Percentiles rank a stretch among this genome's conserved stretches.
phyloP scores from a whole-genome alignment of 2,329 filamentous ascomycete genomes.

The Sclerotinia subarctica region DNA sequence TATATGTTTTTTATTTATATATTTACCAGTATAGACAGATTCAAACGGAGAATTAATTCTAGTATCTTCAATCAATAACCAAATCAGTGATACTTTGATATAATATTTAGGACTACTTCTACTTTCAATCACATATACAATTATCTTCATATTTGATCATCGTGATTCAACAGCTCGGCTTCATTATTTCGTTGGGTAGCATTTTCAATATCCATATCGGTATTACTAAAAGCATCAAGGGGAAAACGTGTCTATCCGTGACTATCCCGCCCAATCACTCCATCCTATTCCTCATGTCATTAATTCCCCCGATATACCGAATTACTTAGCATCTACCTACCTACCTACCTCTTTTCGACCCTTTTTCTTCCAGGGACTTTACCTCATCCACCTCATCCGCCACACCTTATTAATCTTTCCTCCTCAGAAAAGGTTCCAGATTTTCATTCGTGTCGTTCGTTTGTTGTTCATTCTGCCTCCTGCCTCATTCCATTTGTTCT shows the following conservation, averaged over 20 bases:
- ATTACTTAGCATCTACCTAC: background rate
- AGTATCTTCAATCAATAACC: background rate
- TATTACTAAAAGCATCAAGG: constrained; percentile 2
- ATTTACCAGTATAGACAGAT: too few relatives aligned
- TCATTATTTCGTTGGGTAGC: background rate
- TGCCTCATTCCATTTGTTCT: background rate
- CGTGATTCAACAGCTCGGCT: background rate
- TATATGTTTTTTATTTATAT: too few relatives aligned
- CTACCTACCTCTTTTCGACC: background rate
- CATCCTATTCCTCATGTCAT: background rate
- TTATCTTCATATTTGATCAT: too few relatives aligned
- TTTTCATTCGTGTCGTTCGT: background rate
- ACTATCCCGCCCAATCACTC: background rate
- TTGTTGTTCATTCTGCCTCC: background rate
- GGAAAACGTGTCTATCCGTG: constrained; percentile 1
- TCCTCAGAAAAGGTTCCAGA: background rate
- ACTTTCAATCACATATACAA: background rate
- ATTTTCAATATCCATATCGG: background rate
- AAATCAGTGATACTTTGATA: background rate
- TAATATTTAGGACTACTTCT: too few relatives aligned
- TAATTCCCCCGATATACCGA: constrained; percentile 11
- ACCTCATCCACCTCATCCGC: background rate
- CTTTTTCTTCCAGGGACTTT: background rate
- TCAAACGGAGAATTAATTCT: background rate
- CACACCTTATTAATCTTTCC: background rate